Percentiles rank a stretch among this genome's conserved stretches.
phyloP scores from a whole-genome alignment of 2,329 filamentous ascomycete species.

The Fusarium ramigenum region DNA sequence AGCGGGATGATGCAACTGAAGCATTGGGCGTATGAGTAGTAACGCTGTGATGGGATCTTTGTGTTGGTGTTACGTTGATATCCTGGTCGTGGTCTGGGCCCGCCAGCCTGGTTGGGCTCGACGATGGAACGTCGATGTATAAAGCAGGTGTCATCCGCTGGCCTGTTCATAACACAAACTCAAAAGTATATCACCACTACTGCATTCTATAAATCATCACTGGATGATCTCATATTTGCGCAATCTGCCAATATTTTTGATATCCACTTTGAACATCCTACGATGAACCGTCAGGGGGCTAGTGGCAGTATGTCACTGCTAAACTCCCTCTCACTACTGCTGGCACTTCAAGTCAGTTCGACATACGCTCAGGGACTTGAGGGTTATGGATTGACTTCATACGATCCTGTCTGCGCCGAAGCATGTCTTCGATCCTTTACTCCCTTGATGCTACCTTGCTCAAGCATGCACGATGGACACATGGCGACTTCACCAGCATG shows the following conservation, averaged over 20 bases:
- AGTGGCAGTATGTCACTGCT: neutral
- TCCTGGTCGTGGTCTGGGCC: neutral
- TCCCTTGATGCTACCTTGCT: neutral
- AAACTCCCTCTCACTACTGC: neutral
- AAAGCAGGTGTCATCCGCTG: neutral
- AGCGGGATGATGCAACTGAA: neutral
- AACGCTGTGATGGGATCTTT: neutral
- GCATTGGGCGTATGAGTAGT: neutral
- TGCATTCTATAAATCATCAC: neutral
- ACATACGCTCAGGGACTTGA: neutral
- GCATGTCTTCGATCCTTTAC: slow-evolving; percentile 7
- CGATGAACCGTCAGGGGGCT: neutral
- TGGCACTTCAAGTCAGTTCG: neutral
- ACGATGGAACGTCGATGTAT: neutral
- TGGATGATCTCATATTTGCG: neutral
- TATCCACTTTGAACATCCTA: neutral
- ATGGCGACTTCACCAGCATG: neutral
- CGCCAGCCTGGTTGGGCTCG: neutral
- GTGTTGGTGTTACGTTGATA: neutral
- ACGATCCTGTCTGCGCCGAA: slow-evolving; percentile 11
- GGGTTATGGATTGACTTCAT: neutral
- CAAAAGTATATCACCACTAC: neutral
- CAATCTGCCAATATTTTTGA: neutral
- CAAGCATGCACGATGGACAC: neutral
- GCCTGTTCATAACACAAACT: too few species aligned